Evolutionary conservation across 2,329 filamentous ascomycete genomes (phyloP), one percentile per base, ranked within the genome.

Genomic region (Fusarium napiforme): DNA sequence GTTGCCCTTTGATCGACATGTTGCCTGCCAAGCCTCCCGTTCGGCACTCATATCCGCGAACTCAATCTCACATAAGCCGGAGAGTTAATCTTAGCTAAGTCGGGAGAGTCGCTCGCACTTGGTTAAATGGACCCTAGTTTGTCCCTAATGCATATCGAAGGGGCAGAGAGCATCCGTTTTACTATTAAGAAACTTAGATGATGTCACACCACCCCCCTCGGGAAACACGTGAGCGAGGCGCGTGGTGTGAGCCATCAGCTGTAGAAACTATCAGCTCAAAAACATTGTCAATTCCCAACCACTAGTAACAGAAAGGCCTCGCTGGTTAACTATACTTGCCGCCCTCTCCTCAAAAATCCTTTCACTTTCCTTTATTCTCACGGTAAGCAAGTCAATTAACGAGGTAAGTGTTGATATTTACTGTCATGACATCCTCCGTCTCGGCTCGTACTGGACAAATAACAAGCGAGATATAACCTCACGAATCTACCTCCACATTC

Each of bases 311-410:
- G 7, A 34, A 34, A 30, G 1, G 2, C 14, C 4, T n/a, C 5
- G 2, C 4, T n/a, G 7, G 4, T 6, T 0, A 16, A 7, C 3
- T n/a, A n/a, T 12, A 2, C 9, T 32, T 2, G 0, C 9, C 1
- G 11, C 11, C 15, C 9, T n/a, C 0, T 30, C 0, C 16, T 9
- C 0, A 3, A 8, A 11, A 21, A 28, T n/a, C 0, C 0, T 0
- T 47, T 5, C 6, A 10, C 3, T 21, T 30, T 47, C 14, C 0
- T 11, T 16, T 0, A 3, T 21, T 4, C 19, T 3, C 19, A 47
- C 1, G 10, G 3, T 1, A 7, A 16, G 1, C 9, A n/a, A 8
- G 7, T 7, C 14, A n/a, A 12, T 9, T 3, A 30, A 6, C 1
- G 4, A 28, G 5, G 7, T 6, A 30, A 4, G 2, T 16, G 3